A percentile compares a stretch with the other conserved stretches of the same genome.
Conservation (phyloP, 306 rosid genomes). For the Mimosa bimucronata region DNA sequence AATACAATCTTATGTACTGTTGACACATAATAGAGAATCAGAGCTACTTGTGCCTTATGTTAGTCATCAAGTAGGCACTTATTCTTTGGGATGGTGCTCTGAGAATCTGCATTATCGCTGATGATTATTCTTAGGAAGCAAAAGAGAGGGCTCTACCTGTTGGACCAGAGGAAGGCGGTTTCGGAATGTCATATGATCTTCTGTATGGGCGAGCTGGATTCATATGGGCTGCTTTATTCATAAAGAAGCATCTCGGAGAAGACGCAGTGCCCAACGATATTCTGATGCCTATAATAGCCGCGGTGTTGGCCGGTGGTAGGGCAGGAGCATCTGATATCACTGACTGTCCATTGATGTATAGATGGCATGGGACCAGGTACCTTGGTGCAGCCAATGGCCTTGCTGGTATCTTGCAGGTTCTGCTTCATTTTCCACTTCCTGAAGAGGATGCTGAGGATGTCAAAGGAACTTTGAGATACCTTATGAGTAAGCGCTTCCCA, state of each 20-base stretch:
- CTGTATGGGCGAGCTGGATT: slow-evolving; percentile 86
- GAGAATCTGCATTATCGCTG: not conserved
- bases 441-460: slow-evolving; percentile 77
- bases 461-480: slow-evolving; percentile 67
- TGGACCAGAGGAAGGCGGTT: slow-evolving; percentile 98
- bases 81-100: not conserved
- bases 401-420: slow-evolving; percentile 78
- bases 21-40: not conserved
- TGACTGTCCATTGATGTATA: slow-evolving; percentile 87
- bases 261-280: slow-evolving; percentile 58
- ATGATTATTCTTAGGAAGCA: slow-evolving; percentile 54
- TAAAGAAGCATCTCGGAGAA: slow-evolving; percentile 69
- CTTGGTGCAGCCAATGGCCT: slow-evolving; percentile 90
- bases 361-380: slow-evolving; percentile 96
- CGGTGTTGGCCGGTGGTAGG: slow-evolving; percentile 85
- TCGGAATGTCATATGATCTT: slow-evolving; percentile 96
- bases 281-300: slow-evolving; percentile 67
- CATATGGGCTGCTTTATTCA: slow-evolving; percentile 78
- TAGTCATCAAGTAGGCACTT: not conserved
- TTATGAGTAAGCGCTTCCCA: slow-evolving; percentile 84
- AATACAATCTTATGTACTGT: not conserved
- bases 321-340: slow-evolving; percentile 80
- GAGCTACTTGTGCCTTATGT: not conserved
- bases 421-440: slow-evolving; percentile 75
- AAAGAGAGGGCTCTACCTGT: slow-evolving; percentile 79